Evolutionary conservation across 2,329 filamentous ascomycete species (phyloP), one percentile per base, ranked within the genome.

Genomic region (Aspergillus udagawae): DNA sequence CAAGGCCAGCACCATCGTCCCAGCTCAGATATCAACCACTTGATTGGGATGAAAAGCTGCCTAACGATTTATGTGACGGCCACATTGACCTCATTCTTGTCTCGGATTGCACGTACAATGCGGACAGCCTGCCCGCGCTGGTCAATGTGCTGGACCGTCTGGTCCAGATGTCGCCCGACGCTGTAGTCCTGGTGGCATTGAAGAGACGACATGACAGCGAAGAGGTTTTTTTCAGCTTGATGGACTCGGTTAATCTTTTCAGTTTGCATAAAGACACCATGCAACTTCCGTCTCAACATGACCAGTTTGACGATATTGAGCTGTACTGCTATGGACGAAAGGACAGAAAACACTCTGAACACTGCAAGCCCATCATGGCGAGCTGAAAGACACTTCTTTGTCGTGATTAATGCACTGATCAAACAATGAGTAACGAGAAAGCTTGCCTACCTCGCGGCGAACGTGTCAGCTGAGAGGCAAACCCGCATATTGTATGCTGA

Each of bases 41-140:
- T 4, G 83, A 89, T 68, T 91, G 88, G 87, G 80, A 84, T n/a
- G 69, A 78, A 14, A 69, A 78, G 3, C 70, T 86, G 6, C 78
- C 82, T 28, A 65, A 70, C 4, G 68, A 76, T 41, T 70, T 79
- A 10, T 65, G 64, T 23, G 62, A 65, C 25, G 66, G 65, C 41
- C 65, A 65, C 10, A 79, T 84, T 64, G 83, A 88, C 68, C 66
- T 90, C 35, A 78, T 90, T 23, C 68, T 89, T 3, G 82, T 89
- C 1, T 85, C 86, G 1, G 88, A 91, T 69, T 90, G 88, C 72
- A 90, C 87, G 1, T 91, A 91, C 73, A 90, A 90, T 68, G 77
- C 82, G 17, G 86, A 88, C 64, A 87, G 84, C 58, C 81, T 87
- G 52, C 83, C 85, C 2, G 79, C 83, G 25, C 75, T 90, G 41